These are phyloP conservation scores for Ustanciosporium gigantosporum DNA, from an alignment of 1,284 basidiomycete genomes.

Conservation along the genomic window DNA sequence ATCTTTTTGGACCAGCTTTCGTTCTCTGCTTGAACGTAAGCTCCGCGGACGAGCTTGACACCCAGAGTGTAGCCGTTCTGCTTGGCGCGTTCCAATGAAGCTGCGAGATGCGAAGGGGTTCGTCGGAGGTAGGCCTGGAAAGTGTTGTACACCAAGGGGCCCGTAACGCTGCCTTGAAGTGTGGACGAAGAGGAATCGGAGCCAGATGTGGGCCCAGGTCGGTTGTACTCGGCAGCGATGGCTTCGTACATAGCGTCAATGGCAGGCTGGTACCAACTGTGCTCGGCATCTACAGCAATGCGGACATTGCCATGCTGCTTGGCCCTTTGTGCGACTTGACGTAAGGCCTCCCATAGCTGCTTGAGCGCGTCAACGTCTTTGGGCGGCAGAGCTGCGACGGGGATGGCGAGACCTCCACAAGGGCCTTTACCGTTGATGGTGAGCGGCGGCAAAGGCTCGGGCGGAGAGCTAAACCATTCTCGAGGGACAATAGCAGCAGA, in stretches of 20 bases:
- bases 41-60: conserved; percentile 91
- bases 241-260: conserved; percentile 56
- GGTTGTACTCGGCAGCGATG: conserved; percentile 49
- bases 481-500: conserved; percentile 47
- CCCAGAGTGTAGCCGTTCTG: conserved; percentile 77
- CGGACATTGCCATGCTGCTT: conserved; percentile 45
- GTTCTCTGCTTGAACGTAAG: conserved; percentile 82
- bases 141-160: conserved; percentile 53
- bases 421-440: conserved; percentile 37
- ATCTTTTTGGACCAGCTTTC: conserved; percentile 50
- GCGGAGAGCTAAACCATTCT: conserved; percentile 48
- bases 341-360: conserved; percentile 44
- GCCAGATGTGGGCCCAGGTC: no score
- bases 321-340: conserved; percentile 35
- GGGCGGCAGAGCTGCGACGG: conserved; percentile 35
- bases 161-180: conserved; percentile 20
- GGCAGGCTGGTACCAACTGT: conserved; percentile 53
- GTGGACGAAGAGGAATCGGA: background rate
- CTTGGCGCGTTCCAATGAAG: conserved; percentile 73
- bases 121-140: conserved; percentile 63
- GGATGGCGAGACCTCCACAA: conserved; percentile 46
- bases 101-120: conserved; percentile 71
- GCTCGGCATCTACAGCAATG: conserved; percentile 52
- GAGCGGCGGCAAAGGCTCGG: conserved; percentile 39
- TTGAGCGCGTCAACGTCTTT: conserved; percentile 43